Evolutionary conservation across 768 basidiomycete species (phyloP).

Genomic region (Leccinum sublutescens): DNA sequence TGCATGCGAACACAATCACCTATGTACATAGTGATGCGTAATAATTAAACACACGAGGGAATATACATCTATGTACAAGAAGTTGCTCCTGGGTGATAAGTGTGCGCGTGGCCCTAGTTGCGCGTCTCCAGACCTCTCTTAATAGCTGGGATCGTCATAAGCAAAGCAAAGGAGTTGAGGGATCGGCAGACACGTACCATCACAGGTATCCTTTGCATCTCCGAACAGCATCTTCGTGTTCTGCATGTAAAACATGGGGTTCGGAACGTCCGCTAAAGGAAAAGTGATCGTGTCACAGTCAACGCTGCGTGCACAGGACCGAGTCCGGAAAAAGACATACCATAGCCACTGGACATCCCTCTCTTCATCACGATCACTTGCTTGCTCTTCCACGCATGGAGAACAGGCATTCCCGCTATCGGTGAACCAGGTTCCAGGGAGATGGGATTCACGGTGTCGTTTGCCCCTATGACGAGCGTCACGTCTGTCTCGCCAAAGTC

Average conservation of each 20-base stretch:
- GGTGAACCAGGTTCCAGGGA: constrained; percentile 83
- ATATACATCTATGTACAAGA: constrained; percentile 18
- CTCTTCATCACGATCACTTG: constrained; percentile 93
- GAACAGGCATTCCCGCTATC: constrained; percentile 90
- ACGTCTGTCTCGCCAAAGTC: constrained; percentile 88
- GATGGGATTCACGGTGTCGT: constrained; percentile 91
- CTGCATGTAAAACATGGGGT: constrained; percentile 93
- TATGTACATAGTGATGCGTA: not conserved
- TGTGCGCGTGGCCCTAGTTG: constrained; percentile 9
- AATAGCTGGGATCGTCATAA: constrained; percentile 41
- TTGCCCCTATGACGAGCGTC: constrained; percentile 89
- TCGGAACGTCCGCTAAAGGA: constrained; percentile 77
- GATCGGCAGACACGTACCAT: constrained; percentile 47
- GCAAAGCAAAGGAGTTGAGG: not conserved
- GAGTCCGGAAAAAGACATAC: constrained; percentile 36
- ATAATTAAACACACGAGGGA: constrained; percentile 19
- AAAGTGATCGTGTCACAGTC: not conserved
- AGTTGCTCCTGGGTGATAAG: not conserved
- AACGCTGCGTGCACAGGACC: not conserved
- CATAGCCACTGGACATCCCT: constrained; percentile 86
- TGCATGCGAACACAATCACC: not conserved
- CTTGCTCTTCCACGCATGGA: constrained; percentile 93
- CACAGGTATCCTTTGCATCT: constrained; percentile 88
- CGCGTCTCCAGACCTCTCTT: constrained; percentile 55
- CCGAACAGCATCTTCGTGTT: constrained; percentile 91